phyloP scores from a whole-genome alignment of 2,329 filamentous ascomycete genomes.

The Stromatinia cepivora region DNA sequence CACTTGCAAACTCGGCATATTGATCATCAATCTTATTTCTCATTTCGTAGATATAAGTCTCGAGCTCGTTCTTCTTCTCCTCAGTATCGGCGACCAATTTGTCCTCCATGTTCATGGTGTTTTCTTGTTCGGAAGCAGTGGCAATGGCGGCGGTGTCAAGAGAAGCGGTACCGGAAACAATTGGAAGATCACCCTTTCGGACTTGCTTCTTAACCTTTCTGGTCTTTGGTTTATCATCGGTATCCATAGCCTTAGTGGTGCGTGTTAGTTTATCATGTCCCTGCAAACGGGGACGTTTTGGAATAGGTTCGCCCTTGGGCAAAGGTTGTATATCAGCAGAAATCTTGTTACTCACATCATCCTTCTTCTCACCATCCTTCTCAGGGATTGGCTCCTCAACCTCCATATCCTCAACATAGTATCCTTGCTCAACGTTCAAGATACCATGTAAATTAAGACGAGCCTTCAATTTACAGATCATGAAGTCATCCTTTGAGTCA shows the following conservation, averaged over 20 bases:
- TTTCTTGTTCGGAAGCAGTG: constrained; percentile 75
- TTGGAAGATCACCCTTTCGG: constrained; percentile 91
- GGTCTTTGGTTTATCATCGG: constrained; percentile 75
- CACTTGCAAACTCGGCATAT: constrained; percentile 83
- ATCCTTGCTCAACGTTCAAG: constrained; percentile 93
- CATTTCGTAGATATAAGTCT: constrained; percentile 95
- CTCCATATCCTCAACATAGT: constrained; percentile 97
- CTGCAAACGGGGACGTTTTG: constrained; percentile 33
- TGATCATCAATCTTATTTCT: constrained; percentile 92
- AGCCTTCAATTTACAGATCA: constrained; percentile 99
- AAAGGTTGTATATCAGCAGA: constrained; percentile 26
- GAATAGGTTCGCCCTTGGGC: constrained; percentile 32
- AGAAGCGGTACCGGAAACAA: constrained; percentile 78
- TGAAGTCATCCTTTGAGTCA: constrained; percentile 91
- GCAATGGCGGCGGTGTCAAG: constrained; percentile 70
- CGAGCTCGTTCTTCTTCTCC: constrained; percentile 99
- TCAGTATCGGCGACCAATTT: constrained; percentile 98
- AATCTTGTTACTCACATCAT: constrained; percentile 59
- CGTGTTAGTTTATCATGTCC: constrained; percentile 35
- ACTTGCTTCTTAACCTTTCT: constrained; percentile 99
- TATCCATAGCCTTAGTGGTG: constrained; percentile 68
- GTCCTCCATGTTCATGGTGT: constrained; percentile 93
- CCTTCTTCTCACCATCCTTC: constrained; percentile 55
- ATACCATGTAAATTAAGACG: constrained; percentile 95
- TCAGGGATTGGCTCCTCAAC: constrained; percentile 89